Evolutionary conservation across 306 rosid genomes (phyloP), one percentile per base, ranked within the genome.

Genomic region (Castanea sativa): DNA sequence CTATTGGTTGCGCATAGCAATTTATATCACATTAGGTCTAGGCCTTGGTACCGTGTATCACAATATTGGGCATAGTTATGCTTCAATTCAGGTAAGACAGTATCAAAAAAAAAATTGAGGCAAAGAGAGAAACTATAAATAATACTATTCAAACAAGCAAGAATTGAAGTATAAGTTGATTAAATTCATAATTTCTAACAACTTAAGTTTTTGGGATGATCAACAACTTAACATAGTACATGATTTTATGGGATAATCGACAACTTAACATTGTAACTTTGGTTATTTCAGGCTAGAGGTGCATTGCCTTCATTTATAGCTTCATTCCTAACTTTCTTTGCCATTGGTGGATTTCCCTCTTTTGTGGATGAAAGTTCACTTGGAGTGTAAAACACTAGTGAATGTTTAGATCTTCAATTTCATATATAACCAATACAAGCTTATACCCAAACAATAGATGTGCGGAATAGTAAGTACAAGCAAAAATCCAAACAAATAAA

Each of bases 301-400:
- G 87, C 90, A 14, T 77, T 93, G 55, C 73, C 86, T 80, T 80
- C 82, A 56, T 93, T 81, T 81, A 75, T 87, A 1, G 32, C 86
- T 13, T 73, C 91, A 16, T 83, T 90, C 80, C 83, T 90, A 21
- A 82, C 91, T 20, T 90, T 93, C 84, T 88, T 91, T 91, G 75
- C 91, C 35, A 85, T 93, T 60, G 97, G 91, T 45, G 98, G 97
- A 76, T 93, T 93, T 83, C 90, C 93, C 73, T 89, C 96, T 7
- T 87, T 91, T 67, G 79, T 90, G 71, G 93, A 89, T 72, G 92
- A 92, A 25, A 25, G 27, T 25, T 25, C 27, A 25, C 27, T 25
- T 25, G 27, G 27, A 0, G 27, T 1, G 27, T 25, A 25, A 25
- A 25, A 25, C 2, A 25, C 27, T 25, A 25, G 27, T 1, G 27